Evolutionary conservation across 176 grass and related monocot species (phyloP).

Genomic region (Triticum aestivum): IWGSC_CS_RefSeq_v2.1 NC_057795.1:105204057-105204556

Average conservation of each 20-base stretch:
- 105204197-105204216: slow-evolving; percentile 19
- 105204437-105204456: too few relatives aligned
- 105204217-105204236: not conserved
- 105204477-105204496: too few relatives aligned
- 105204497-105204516: too few relatives aligned
- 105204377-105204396: too few relatives aligned
- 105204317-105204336: too few relatives aligned
- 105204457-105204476: too few relatives aligned
- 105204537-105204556: too few relatives aligned
- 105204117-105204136: not conserved
- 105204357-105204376: too few relatives aligned
- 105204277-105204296: not conserved
- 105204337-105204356: too few relatives aligned
- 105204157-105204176: not conserved
- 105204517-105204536: too few relatives aligned
- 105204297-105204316: not conserved
- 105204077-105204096: not conserved
- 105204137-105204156: not conserved
- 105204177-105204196: not conserved
- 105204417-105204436: too few relatives aligned
- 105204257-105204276: not conserved
- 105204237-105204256: not conserved
- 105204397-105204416: too few relatives aligned
- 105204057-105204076: not conserved
- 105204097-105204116: not conserved